phyloP scores from a whole-genome alignment of 257 asterid species.

The Knoxia roxburghii region DNA sequence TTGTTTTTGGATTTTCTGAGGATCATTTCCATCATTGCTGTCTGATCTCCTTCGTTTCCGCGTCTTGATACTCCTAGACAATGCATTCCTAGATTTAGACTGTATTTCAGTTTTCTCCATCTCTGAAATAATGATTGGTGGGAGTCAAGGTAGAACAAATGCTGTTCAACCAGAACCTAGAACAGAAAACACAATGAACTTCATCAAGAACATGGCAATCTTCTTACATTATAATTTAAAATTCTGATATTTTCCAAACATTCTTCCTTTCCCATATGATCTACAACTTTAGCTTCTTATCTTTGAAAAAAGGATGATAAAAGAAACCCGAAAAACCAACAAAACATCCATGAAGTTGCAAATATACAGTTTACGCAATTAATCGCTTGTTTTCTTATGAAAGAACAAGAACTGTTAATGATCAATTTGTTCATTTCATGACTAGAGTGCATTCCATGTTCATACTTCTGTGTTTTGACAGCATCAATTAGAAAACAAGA shows the following conservation, averaged over 20 bases:
- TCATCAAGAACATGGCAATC: neutral
- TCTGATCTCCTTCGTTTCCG: conserved; percentile 15
- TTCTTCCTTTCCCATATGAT: too few relatives aligned
- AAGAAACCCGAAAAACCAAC: too few relatives aligned
- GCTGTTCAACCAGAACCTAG: neutral
- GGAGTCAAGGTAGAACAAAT: neutral
- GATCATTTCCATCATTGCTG: neutral
- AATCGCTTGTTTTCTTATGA: neutral
- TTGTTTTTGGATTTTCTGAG: conserved; percentile 4
- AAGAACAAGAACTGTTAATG: neutral
- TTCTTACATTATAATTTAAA: neutral
- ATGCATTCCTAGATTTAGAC: neutral
- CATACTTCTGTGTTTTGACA: neutral
- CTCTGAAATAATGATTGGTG: neutral
- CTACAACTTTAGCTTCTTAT: neutral
- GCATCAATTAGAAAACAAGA: neutral
- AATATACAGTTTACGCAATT: neutral
- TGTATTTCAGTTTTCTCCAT: conserved; percentile 1
- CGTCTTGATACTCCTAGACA: neutral
- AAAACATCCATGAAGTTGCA: neutral
- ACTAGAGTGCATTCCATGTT: neutral
- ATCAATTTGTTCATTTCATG: neutral
- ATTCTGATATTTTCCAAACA: too few relatives aligned
- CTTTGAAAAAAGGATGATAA: neutral
- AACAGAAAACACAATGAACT: neutral